Evolutionary conservation across 441 rosid species (phyloP).

Genomic region (Cnidoscolus chayamansa): DNA sequence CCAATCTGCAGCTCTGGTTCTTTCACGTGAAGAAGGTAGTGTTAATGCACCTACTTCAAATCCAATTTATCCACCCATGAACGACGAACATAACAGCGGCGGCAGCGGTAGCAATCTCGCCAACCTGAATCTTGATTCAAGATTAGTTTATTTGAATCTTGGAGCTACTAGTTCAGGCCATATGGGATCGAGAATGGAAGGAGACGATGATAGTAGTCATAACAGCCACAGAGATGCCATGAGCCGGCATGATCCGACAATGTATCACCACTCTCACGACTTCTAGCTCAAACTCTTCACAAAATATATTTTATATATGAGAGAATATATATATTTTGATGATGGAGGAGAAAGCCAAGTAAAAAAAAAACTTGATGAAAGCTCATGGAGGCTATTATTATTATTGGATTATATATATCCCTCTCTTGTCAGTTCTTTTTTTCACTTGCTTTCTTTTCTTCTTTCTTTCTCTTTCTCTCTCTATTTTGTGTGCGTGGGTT

Average conservation of each 20-base stretch:
- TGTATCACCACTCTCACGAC: conserved; percentile 69
- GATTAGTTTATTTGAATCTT: conserved; percentile 84
- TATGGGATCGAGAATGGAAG: conserved; percentile 56
- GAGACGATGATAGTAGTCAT: conserved; percentile 48
- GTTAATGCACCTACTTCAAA: conserved; percentile 39
- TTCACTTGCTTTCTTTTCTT: conserved; percentile 1
- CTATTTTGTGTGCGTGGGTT: background rate
- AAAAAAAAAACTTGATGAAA: conserved; percentile 29
- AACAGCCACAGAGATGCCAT: conserved; percentile 53
- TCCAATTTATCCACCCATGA: conserved; percentile 56
- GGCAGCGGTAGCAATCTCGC: conserved; percentile 48
- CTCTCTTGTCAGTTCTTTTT: conserved; percentile 26
- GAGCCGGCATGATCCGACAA: conserved; percentile 59
- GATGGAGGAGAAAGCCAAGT: conserved; percentile 28
- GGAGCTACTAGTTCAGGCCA: conserved; percentile 61
- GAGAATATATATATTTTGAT: conserved; percentile 16
- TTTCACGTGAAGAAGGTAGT: conserved; percentile 89
- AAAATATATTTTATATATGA: background rate
- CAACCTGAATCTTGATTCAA: conserved; percentile 66
- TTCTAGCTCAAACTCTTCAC: conserved; percentile 15
- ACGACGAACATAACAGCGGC: conserved; percentile 60
- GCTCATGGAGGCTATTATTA: conserved; percentile 17
- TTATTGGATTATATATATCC: conserved; percentile 30
- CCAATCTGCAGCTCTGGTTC: conserved; percentile 91
- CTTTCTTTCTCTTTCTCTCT: background rate